phyloP scores from a whole-genome alignment of 495 filamentous ascomycete genomes.

The Pyronema domesticum region DNA sequence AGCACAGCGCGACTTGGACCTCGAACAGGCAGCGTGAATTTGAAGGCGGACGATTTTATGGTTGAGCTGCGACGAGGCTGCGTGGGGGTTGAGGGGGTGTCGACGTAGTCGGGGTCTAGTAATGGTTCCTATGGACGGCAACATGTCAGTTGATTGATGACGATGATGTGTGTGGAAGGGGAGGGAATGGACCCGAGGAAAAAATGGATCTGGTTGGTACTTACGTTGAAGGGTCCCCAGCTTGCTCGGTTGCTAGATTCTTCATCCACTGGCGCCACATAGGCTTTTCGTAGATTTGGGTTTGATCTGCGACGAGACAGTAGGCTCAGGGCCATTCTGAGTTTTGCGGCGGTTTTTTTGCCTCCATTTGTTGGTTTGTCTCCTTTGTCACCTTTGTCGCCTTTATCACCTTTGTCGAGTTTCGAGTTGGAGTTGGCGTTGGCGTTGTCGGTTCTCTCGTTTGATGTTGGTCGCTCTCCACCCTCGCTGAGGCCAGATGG shows the following conservation, averaged over 20 bases:
- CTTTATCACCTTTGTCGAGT: slow-evolving; percentile 2
- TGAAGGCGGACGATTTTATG: slow-evolving; percentile 19
- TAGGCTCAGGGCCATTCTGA: slow-evolving; percentile 19
- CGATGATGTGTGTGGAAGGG: not conserved
- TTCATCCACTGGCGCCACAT: slow-evolving; percentile 20
- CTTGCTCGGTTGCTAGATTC: slow-evolving; percentile 9
- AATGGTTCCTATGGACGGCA: slow-evolving; percentile 14
- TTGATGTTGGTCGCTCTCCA: too few species aligned
- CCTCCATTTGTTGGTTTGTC: slow-evolving; percentile 5
- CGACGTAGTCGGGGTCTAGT: slow-evolving; percentile 21
- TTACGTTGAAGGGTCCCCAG: slow-evolving; percentile 16
- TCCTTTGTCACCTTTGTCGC: slow-evolving; percentile 8
- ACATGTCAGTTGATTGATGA: not conserved
- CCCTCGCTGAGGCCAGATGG: too few species aligned
- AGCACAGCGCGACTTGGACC: slow-evolving; percentile 4
- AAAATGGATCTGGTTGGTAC: not conserved
- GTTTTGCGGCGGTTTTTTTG: slow-evolving; percentile 19
- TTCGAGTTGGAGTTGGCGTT: too few species aligned
- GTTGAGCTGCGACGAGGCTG: slow-evolving; percentile 1
- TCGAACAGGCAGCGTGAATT: slow-evolving; percentile 13
- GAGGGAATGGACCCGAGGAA: slow-evolving; percentile 1
- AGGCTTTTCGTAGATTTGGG: slow-evolving; percentile 21
- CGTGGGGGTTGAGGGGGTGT: slow-evolving; percentile 1
- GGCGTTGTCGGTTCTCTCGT: too few species aligned
- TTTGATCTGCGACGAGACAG: slow-evolving; percentile 20